These are phyloP conservation scores for Jatropha podagrica DNA, from an alignment of 441 rosid species.

Conservation along the genomic window DNA sequence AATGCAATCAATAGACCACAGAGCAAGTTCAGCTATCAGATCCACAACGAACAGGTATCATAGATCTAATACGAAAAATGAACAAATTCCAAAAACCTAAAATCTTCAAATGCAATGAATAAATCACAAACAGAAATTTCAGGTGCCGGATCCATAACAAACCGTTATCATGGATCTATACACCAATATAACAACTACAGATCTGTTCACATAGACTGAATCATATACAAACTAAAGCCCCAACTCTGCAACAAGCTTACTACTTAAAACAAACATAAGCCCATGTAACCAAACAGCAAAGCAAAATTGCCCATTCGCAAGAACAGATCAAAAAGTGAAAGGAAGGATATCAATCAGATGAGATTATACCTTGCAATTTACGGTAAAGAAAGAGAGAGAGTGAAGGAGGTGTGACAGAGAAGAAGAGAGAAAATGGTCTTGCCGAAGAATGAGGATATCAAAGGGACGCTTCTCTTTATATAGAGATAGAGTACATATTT, in stretches of 20 bases:
- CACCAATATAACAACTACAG: neutral
- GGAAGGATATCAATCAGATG: neutral
- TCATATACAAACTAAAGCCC: neutral
- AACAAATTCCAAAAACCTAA: neutral
- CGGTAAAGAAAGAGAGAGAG: neutral
- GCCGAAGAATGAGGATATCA: neutral
- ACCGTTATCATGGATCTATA: neutral
- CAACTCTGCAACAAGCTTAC: neutral
- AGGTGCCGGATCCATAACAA: neutral
- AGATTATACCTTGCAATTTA: neutral
- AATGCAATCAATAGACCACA: neutral
- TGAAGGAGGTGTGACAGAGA: neutral
- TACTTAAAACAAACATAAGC: neutral
- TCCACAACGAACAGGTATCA: neutral
- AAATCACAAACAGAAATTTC: neutral
- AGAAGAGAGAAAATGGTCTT: neutral
- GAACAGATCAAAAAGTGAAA: neutral
- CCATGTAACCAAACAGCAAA: slow-evolving; percentile 1
- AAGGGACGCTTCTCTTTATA: neutral
- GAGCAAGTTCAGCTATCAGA: neutral
- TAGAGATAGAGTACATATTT: neutral
- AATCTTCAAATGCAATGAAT: neutral
- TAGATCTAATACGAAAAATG: neutral
- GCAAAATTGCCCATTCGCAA: neutral
- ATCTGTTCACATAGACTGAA: neutral